phyloP scores from a whole-genome alignment of 2,329 filamentous ascomycete species.

The Colletotrichum cuscutae region DNA sequence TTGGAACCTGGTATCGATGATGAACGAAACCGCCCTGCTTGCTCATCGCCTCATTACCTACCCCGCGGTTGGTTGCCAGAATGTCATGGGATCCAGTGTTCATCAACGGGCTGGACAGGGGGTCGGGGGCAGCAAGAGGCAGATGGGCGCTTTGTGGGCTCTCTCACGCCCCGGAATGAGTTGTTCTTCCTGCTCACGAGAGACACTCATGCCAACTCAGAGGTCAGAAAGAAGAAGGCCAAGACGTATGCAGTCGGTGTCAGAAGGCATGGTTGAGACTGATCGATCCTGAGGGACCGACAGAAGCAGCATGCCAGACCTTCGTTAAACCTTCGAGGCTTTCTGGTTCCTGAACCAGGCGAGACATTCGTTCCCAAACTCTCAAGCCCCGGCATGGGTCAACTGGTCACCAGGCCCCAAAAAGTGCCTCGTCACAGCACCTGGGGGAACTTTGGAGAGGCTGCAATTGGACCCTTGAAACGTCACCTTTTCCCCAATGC shows the following conservation, averaged over 20 bases:
- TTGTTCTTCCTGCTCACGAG: conserved; percentile 24
- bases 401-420: conserved; percentile 19
- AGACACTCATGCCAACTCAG: conserved; percentile 30
- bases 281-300: background rate
- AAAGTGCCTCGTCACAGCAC: background rate
- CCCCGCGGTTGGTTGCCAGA: conserved; percentile 17
- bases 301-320: conserved; percentile 3
- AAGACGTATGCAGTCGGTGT: conserved; percentile 29
- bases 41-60: conserved; percentile 23
- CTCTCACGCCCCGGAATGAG: background rate
- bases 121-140: background rate
- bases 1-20: background rate
- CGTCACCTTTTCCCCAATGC: conserved; percentile 23
- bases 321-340: conserved; percentile 7
- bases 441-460: conserved; percentile 1
- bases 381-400: conserved; percentile 13
- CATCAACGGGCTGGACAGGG: conserved; percentile 8
- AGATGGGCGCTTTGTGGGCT: conserved; percentile 15
- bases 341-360: conserved; percentile 24
- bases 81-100: conserved; percentile 24
- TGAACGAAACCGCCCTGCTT: conserved; percentile 11
- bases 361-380: conserved; percentile 26
- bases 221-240: conserved; percentile 2
- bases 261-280: conserved; percentile 26
- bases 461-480: conserved; percentile 26